Evolutionary conservation across 2,329 filamentous ascomycete genomes (phyloP).

Genomic region (Neonectria hederae): DNA sequence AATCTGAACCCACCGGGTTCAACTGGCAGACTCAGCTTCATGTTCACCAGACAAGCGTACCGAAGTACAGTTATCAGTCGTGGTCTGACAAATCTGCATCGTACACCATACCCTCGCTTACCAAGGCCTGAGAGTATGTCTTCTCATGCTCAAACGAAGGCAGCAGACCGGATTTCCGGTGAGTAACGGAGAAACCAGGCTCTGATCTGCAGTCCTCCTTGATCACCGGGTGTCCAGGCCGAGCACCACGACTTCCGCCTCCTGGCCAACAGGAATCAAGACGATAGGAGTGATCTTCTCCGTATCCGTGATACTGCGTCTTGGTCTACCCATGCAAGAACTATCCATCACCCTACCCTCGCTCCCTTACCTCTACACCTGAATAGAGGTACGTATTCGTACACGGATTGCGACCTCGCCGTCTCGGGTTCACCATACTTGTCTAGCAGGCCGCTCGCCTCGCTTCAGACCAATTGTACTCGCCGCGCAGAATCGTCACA

Average conservation of each 20-base stretch:
- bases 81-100: background rate
- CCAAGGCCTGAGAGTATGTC: background rate
- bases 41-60: background rate
- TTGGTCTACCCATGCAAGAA: conserved; percentile 18
- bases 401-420: background rate
- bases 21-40: background rate
- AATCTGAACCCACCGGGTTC: background rate
- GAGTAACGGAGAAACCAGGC: conserved; percentile 20
- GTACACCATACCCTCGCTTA: conserved; percentile 18
- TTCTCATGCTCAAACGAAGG: background rate
- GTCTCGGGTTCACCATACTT: conserved; percentile 22
- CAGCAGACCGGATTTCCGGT: conserved; percentile 1
- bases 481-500: conserved; percentile 4
- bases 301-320: conserved; percentile 29
- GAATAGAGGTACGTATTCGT: background rate
- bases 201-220: conserved; percentile 24
- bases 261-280: conserved; percentile 13
- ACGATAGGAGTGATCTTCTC: conserved; percentile 9
- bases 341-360: conserved; percentile 22
- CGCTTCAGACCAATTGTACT: conserved; percentile 1
- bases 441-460: conserved; percentile 14
- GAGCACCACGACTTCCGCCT: conserved; percentile 19
- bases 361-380: background rate
- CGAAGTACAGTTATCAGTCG: background rate
- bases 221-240: conserved; percentile 17